Percentiles rank a stretch among this genome's conserved stretches.
Conservation (phyloP, 2,329 filamentous ascomycete genomes). For the Pseudocercospora musae region DNA sequence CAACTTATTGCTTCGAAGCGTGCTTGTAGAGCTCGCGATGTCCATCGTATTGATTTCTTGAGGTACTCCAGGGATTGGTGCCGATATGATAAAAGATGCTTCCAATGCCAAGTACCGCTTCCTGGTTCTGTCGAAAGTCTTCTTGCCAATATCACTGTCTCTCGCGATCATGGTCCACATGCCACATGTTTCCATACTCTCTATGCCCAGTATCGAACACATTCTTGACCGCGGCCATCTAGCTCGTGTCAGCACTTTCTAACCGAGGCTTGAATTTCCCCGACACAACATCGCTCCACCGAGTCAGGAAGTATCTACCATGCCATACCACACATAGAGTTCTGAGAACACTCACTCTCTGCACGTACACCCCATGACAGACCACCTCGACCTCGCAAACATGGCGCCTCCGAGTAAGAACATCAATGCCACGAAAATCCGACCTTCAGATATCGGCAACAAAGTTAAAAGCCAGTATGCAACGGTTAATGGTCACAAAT, state of each 20-base stretch:
- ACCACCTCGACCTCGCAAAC: not conserved
- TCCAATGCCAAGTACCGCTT: not conserved
- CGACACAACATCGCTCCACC: not conserved
- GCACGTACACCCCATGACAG: not conserved
- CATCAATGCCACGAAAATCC: conserved; percentile 9
- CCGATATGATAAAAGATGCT: too few species aligned
- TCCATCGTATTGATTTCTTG: not conserved
- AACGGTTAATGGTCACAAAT: conserved; percentile 65
- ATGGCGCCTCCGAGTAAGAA: not conserved
- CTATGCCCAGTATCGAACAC: not conserved
- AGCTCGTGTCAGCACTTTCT: not conserved
- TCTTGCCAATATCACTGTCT: not conserved
- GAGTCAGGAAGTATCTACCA: not conserved
- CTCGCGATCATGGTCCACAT: not conserved
- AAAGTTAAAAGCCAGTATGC: conserved; percentile 41
- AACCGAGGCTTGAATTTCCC: not conserved
- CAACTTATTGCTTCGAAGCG: not conserved
- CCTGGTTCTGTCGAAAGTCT: not conserved
- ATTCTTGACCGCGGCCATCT: not conserved
- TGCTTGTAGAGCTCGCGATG: not conserved
- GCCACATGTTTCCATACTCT: not conserved
- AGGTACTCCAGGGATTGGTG: not conserved
- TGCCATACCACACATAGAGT: not conserved
- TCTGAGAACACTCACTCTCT: not conserved
- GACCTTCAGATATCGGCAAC: conserved; percentile 9